phyloP scores from a whole-genome alignment of 2,329 filamentous ascomycete genomes.

The Dactylellina leptospora region DNA sequence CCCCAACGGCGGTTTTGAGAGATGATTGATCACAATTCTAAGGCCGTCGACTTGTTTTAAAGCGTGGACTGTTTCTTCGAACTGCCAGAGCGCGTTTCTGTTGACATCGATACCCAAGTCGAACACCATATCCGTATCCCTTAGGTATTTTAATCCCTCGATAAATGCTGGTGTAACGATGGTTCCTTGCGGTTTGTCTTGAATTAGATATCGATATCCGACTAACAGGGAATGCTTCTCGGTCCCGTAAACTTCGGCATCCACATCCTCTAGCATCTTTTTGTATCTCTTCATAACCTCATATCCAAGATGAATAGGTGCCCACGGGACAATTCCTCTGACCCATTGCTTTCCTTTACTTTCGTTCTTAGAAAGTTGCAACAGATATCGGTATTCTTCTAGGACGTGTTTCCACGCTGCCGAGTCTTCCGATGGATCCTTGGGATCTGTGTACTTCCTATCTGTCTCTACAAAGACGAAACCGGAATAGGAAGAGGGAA shows the following conservation, averaged over 20 bases:
- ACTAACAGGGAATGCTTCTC: conserved; percentile 66
- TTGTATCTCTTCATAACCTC: conserved; percentile 73
- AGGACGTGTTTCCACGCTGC: conserved; percentile 58
- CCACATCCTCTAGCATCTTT: conserved; percentile 67
- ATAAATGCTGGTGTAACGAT: conserved; percentile 73
- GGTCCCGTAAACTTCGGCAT: conserved; percentile 70
- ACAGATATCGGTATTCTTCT: conserved; percentile 69
- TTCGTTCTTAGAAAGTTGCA: conserved; percentile 64
- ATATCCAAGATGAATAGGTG: conserved; percentile 75
- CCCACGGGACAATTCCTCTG: conserved; percentile 81
- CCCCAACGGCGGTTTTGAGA: conserved; percentile 49
- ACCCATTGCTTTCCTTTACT: conserved; percentile 65
- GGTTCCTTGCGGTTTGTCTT: conserved; percentile 75
- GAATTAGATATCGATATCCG: conserved; percentile 83
- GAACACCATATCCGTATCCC: conserved; percentile 72
- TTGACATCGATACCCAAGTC: conserved; percentile 86
- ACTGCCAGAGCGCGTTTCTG: conserved; percentile 76
- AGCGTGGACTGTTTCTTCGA: conserved; percentile 76
- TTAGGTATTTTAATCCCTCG: conserved; percentile 72
- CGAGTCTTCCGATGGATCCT: conserved; percentile 58
- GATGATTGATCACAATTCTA: conserved; percentile 75
- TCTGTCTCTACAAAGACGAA: conserved; percentile 88
- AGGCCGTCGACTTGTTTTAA: conserved; percentile 70
- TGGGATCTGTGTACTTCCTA: conserved; percentile 69
- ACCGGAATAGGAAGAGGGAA: conserved; percentile 66